Evolutionary conservation across 495 filamentous ascomycete genomes (phyloP).

Genomic region (Annulohypoxylon bovei): DNA sequence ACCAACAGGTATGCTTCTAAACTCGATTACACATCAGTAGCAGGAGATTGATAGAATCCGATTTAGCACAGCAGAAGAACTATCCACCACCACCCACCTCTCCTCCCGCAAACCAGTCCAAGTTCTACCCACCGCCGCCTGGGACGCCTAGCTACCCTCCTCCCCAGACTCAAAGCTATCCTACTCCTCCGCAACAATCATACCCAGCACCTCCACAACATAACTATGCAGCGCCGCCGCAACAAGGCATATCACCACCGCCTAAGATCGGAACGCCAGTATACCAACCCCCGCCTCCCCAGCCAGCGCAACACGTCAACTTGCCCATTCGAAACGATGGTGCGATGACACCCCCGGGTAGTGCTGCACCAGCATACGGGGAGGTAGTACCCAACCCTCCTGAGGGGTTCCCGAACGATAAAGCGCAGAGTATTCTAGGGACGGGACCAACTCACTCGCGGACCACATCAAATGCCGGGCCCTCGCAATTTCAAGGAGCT

Average conservation of each 20-base stretch:
- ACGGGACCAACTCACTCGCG: constrained; percentile 44
- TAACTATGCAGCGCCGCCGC: constrained; percentile 47
- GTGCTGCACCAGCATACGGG: constrained; percentile 49
- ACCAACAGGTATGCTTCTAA: constrained; percentile 35
- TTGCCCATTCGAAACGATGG: constrained; percentile 45
- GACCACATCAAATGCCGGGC: constrained; percentile 58
- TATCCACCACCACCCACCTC: constrained; percentile 52
- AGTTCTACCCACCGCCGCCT: constrained; percentile 56
- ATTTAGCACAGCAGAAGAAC: constrained; percentile 46
- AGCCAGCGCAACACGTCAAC: constrained; percentile 36
- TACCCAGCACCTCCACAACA: constrained; percentile 54
- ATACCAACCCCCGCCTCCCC: constrained; percentile 46
- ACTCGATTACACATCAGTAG: background rate
- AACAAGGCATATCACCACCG: constrained; percentile 43
- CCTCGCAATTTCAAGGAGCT: constrained; percentile 67
- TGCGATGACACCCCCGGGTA: constrained; percentile 42
- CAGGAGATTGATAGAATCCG: constrained; percentile 29
- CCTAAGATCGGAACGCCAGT: constrained; percentile 38
- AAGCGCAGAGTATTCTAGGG: constrained; percentile 43
- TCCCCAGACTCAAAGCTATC: constrained; percentile 47
- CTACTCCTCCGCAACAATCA: constrained; percentile 52
- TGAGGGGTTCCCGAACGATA: constrained; percentile 51
- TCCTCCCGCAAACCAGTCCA: constrained; percentile 56
- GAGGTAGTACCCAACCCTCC: constrained; percentile 42
- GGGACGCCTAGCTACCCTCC: constrained; percentile 47